Conservation (phyloP, 441 rosid genomes). For the Isatis lusitanica region DNA sequence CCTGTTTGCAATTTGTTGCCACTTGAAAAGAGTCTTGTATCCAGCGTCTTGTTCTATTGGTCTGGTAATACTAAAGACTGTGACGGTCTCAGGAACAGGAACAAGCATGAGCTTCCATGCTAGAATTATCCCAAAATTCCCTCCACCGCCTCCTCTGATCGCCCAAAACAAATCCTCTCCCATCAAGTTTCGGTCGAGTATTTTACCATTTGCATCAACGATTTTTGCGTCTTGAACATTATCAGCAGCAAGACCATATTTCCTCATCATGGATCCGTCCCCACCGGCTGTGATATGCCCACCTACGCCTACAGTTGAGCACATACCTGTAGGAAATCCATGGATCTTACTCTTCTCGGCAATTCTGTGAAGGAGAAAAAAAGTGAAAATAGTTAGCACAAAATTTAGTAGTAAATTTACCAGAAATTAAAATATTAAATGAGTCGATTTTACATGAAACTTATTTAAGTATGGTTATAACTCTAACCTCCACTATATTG, state of each 20-base stretch:
- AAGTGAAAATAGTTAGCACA: neutral
- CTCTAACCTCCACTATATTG: no score
- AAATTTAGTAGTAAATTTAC: no score
- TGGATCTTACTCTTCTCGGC: slow-evolving; percentile 49
- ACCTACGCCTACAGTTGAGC: slow-evolving; percentile 59
- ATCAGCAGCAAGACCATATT: slow-evolving; percentile 54
- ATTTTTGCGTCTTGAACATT: slow-evolving; percentile 58
- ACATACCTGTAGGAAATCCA: slow-evolving; percentile 61
- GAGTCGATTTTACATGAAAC: no score
- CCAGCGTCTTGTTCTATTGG: slow-evolving; percentile 43
- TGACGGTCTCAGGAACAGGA: neutral
- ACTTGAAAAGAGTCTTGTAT: slow-evolving; percentile 43
- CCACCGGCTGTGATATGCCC: slow-evolving; percentile 68
- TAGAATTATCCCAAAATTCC: slow-evolving; percentile 61
- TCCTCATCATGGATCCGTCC: slow-evolving; percentile 57
- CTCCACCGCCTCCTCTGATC: slow-evolving; percentile 69
- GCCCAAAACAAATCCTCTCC: slow-evolving; percentile 79
- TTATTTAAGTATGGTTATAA: no score
- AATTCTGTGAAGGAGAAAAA: slow-evolving; percentile 21
- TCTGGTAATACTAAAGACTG: slow-evolving; percentile 36
- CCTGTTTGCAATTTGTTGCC: slow-evolving; percentile 53
- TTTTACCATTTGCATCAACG: slow-evolving; percentile 50
- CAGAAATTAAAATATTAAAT: no score
- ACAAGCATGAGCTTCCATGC: neutral
- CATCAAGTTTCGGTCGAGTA: slow-evolving; percentile 51